A percentile compares a stretch with the other conserved stretches of the same genome.
These are phyloP conservation scores for Synchytrium microbalum DNA, from an alignment of 371 early-diverging fungal species.

Conservation along the genomic window DNA sequence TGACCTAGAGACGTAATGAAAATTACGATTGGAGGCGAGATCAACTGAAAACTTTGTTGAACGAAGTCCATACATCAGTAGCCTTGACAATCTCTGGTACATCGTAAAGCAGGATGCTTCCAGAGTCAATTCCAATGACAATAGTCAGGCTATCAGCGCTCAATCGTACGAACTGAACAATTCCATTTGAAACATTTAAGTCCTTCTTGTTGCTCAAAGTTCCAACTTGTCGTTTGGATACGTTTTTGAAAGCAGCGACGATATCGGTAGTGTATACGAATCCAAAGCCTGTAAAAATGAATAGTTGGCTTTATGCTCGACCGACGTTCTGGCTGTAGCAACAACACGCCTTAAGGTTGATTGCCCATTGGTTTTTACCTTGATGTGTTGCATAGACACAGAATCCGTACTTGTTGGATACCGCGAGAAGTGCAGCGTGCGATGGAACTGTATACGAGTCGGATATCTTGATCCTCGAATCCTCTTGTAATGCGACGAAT, in stretches of 20 bases:
- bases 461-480: conserved; percentile 15
- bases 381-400: conserved; percentile 21
- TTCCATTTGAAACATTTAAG: background rate
- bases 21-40: background rate
- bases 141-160: conserved; percentile 20
- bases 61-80: conserved; percentile 1
- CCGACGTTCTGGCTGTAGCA: too few relatives aligned
- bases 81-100: conserved; percentile 7
- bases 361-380: too few relatives aligned
- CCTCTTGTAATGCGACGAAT: conserved; percentile 20
- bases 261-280: conserved; percentile 1
- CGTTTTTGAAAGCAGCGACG: background rate
- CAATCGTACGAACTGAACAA: conserved; percentile 8
- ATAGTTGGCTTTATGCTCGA: too few relatives aligned
- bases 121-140: conserved; percentile 12
- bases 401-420: conserved; percentile 30
- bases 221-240: background rate
- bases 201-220: background rate
- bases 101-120: conserved; percentile 15
- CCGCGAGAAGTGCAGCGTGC: conserved; percentile 18
- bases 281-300: background rate
- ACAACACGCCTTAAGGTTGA: too few relatives aligned
- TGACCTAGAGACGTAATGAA: background rate
- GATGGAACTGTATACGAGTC: conserved; percentile 4
- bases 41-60: background rate